These are phyloP conservation scores for Polysphondylium violaceum DNA, from an alignment of 78 protist genomes.

Conservation along the genomic window DNA sequence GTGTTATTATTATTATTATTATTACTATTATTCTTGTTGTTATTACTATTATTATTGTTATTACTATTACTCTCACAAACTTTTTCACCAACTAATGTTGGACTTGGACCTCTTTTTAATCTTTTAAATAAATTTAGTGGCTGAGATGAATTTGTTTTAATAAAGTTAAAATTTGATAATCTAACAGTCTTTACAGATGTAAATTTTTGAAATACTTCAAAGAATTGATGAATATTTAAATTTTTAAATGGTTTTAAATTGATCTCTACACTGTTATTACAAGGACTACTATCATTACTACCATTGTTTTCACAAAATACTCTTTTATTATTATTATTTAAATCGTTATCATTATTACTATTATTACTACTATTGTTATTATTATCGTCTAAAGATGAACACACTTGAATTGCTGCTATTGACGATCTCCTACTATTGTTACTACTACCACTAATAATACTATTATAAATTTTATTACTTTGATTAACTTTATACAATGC, in stretches of 20 bases:
- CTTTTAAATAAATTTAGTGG: background rate
- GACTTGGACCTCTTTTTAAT: background rate
- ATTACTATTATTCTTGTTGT: no score
- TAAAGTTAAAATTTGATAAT: conserved; percentile 48
- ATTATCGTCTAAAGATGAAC: no score
- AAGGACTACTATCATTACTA: background rate
- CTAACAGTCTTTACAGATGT: conserved; percentile 50
- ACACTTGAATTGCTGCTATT: no score
- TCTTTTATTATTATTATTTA: background rate
- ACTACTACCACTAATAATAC: background rate
- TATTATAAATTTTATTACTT: background rate
- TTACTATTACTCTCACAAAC: no score
- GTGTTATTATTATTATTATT: no score
- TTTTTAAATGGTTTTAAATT: background rate
- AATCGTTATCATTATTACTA: background rate
- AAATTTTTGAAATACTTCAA: conserved; percentile 13
- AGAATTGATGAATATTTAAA: conserved; percentile 24
- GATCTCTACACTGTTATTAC: background rate
- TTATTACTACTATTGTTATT: background rate
- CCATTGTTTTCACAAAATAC: no score
- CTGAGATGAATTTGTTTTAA: background rate
- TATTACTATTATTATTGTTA: no score
- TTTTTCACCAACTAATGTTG: no score
- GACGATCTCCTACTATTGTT: background rate
- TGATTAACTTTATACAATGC: conserved; percentile 20